These are phyloP conservation scores for Dothiorella sarmentorum DNA, from an alignment of 2,329 filamentous ascomycete species.

Conservation along the genomic window DNA sequence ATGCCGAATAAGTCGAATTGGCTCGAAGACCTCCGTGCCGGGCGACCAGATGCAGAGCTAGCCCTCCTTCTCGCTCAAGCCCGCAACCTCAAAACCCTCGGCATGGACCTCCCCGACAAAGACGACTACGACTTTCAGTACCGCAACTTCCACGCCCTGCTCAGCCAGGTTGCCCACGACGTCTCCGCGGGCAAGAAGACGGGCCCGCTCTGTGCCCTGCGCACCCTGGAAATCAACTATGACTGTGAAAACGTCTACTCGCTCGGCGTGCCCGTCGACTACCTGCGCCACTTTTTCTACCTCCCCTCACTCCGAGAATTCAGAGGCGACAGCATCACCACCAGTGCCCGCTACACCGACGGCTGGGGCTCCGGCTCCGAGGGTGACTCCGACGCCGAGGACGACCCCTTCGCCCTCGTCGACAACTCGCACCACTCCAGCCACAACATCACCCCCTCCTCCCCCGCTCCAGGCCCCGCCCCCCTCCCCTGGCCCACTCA, in stretches of 20 bases:
- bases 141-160: background rate
- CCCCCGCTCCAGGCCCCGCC: background rate
- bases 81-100: background rate
- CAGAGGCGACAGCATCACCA: background rate
- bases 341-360: background rate
- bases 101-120: background rate
- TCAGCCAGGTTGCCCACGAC: background rate
- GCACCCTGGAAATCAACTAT: background rate
- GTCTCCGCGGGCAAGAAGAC: background rate
- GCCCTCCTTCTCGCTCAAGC: background rate
- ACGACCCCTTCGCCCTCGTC: background rate
- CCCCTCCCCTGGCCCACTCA: background rate
- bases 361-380: too few relatives aligned
- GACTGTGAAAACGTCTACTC: background rate
- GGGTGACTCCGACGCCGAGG: too few relatives aligned
- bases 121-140: background rate
- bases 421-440: too few relatives aligned
- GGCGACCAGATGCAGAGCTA: background rate
- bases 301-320: background rate
- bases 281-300: background rate
- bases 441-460: too few relatives aligned
- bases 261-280: background rate
- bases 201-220: background rate
- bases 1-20: background rate
- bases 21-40: background rate